phyloP scores from a whole-genome alignment of 129 eudicot species.

The Artemisia tridentata region DNA sequence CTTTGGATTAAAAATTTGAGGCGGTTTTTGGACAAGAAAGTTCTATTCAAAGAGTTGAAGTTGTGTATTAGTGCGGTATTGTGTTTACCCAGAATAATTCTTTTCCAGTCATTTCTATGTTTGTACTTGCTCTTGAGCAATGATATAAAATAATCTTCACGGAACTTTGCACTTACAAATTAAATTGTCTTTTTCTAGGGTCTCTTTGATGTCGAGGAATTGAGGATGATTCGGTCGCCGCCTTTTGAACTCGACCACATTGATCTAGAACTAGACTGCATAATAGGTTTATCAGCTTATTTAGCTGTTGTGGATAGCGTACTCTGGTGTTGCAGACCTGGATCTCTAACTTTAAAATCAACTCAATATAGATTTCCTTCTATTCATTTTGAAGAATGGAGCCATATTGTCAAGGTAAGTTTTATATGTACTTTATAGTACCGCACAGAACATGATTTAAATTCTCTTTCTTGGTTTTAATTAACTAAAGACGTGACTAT shows the following conservation, averaged over 20 bases:
- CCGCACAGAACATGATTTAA: background rate
- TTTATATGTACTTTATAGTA: background rate
- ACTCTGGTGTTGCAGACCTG: background rate
- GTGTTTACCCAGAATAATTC: background rate
- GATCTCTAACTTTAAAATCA: background rate
- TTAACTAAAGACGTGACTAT: too few species aligned
- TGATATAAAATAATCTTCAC: too few species aligned
- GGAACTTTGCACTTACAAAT: background rate
- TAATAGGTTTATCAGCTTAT: background rate
- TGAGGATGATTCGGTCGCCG: background rate
- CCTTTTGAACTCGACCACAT: background rate
- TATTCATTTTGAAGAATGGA: background rate
- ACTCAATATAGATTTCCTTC: too few species aligned
- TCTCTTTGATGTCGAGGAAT: background rate
- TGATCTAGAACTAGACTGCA: background rate
- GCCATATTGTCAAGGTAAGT: background rate
- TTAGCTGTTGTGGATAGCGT: background rate
- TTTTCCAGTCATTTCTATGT: background rate
- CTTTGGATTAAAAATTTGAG: background rate
- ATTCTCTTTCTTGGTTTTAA: too few species aligned
- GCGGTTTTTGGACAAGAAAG: background rate
- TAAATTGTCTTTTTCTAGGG: background rate
- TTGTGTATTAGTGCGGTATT: background rate
- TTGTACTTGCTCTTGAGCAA: background rate
- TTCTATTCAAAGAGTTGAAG: background rate